Conservation (phyloP, 2,329 filamentous ascomycete species). For the Colletotrichum sp. region DNA sequence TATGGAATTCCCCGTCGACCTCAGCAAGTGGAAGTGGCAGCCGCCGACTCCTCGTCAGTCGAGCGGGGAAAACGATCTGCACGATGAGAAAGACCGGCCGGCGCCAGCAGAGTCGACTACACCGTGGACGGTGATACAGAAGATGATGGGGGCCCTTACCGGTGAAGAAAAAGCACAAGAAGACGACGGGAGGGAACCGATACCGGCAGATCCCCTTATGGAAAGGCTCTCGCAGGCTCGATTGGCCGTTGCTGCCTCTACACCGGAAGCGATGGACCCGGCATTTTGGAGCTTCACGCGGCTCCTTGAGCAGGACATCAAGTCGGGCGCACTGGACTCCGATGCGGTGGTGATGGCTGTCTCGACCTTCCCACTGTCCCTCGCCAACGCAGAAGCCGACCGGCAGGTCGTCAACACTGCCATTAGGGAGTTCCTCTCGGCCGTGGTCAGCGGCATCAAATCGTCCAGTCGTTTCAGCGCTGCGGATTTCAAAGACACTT, state of each 20-base stretch:
- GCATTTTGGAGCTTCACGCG: slow-evolving; percentile 1
- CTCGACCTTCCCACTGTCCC: slow-evolving; percentile 4
- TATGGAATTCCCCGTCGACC: slow-evolving; percentile 46
- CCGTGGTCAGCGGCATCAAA: slow-evolving; percentile 17
- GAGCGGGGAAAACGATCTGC: slow-evolving; percentile 26
- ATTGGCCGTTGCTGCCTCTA: not conserved
- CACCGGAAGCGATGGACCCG: not conserved
- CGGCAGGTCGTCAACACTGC: not conserved
- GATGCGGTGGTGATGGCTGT: not conserved
- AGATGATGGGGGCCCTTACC: not conserved
- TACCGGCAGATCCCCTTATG: not conserved
- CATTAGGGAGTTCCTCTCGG: slow-evolving; percentile 14
- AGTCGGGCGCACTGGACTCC: slow-evolving; percentile 2
- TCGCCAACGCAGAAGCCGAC: not conserved
- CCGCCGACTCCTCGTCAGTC: slow-evolving; percentile 44
- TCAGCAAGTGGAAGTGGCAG: slow-evolving; percentile 58
- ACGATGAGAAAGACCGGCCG: not conserved
- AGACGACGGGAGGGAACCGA: not conserved
- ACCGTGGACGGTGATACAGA: not conserved
- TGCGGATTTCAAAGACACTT: not conserved
- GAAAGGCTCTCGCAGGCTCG: slow-evolving; percentile 10
- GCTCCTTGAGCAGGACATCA: slow-evolving; percentile 4
- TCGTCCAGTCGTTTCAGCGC: slow-evolving; percentile 8
- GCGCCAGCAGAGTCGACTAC: not conserved
- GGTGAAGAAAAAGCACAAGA: not conserved